These are phyloP conservation scores for Thermomucor indicae-seudaticae DNA, from an alignment of 371 early-diverging fungal genomes.

Conservation along the genomic window DNA sequence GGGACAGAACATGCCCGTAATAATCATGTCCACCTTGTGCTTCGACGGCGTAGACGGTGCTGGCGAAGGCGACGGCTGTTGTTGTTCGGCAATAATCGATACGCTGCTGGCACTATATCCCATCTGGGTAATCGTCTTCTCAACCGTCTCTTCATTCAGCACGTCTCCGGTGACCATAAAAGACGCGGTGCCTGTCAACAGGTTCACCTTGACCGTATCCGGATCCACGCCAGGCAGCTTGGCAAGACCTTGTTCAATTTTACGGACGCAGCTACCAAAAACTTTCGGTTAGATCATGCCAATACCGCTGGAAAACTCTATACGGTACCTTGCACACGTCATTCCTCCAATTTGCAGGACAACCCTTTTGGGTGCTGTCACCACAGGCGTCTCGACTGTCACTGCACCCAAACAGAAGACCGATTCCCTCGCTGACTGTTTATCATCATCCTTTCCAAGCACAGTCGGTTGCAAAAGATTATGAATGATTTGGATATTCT, in stretches of 20 bases:
- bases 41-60: neutral
- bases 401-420: constrained; percentile 21
- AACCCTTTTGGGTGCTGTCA: constrained; percentile 32
- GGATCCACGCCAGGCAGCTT: constrained; percentile 52
- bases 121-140: constrained; percentile 47
- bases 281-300: neutral
- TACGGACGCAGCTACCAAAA: constrained; percentile 56
- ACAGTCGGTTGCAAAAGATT: constrained; percentile 34
- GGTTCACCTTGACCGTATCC: constrained; percentile 35
- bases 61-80: neutral
- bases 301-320: neutral
- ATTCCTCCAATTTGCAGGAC: constrained; percentile 58
- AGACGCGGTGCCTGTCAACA: constrained; percentile 39
- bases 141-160: constrained; percentile 29
- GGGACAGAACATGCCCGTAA: constrained; percentile 68
- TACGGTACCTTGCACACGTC: constrained; percentile 59
- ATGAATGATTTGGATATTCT: constrained; percentile 42
- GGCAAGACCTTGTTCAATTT: constrained; percentile 58
- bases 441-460: neutral
- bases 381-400: constrained; percentile 17
- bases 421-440: constrained; percentile 5
- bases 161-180: constrained; percentile 33
- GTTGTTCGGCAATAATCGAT: constrained; percentile 19
- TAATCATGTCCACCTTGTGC: constrained; percentile 28
- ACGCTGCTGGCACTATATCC: constrained; percentile 57